Conservation (phyloP, 495 filamentous ascomycete species). For the Achaetomiella virescens region DNA sequence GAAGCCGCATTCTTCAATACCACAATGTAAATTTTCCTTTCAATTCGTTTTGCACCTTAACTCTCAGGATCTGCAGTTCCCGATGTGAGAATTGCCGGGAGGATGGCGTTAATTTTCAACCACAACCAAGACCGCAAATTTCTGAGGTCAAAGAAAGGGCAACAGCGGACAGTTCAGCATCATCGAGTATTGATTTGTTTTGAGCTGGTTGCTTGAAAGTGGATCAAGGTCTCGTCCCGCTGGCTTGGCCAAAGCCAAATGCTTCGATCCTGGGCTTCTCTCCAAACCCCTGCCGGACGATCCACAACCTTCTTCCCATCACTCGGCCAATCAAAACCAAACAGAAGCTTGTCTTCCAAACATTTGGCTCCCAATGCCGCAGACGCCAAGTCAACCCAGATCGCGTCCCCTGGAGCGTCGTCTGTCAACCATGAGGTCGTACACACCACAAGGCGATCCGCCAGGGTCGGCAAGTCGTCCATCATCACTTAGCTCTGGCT, state of each 20-base stretch:
- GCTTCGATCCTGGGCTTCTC: neutral
- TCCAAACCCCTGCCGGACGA: neutral
- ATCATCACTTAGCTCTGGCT: conserved; percentile 20
- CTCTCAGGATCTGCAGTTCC: too few relatives aligned
- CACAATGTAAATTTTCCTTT: too few relatives aligned
- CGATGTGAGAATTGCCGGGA: too few relatives aligned
- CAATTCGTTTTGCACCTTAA: too few relatives aligned
- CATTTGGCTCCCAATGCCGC: conserved; percentile 12
- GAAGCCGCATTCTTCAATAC: too few relatives aligned
- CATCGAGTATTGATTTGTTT: too few relatives aligned
- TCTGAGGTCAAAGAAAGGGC: too few relatives aligned
- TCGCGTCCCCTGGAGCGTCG: conserved; percentile 7
- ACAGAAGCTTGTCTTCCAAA: conserved; percentile 2
- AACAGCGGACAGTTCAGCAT: too few relatives aligned
- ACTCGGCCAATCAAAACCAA: conserved; percentile 11
- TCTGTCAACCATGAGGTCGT: conserved; percentile 21
- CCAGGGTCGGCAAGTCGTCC: conserved; percentile 24
- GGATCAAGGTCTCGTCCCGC: neutral
- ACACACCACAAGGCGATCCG: conserved; percentile 27
- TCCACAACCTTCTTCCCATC: too few relatives aligned
- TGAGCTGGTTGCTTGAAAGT: neutral
- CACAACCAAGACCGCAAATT: neutral
- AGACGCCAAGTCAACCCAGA: conserved; percentile 13
- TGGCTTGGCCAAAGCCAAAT: neutral
- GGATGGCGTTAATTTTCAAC: too few relatives aligned